phyloP scores from a whole-genome alignment of 495 filamentous ascomycete species.

The Aspergillus baeticus region DNA sequence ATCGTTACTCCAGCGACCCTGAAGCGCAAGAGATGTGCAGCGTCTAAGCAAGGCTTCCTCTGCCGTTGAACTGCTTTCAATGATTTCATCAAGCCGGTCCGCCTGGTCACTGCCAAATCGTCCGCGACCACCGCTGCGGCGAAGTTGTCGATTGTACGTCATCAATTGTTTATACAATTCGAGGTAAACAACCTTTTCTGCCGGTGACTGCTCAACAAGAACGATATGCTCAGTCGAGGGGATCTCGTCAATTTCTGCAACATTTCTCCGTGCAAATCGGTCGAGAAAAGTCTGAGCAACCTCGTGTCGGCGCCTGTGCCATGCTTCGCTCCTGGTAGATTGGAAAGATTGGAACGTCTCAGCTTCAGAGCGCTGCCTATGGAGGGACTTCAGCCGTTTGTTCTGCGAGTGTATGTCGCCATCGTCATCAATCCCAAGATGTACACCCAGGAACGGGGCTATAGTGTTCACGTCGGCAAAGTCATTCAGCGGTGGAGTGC shows the following conservation, averaged over 20 bases:
- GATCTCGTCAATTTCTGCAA: constrained; percentile 47
- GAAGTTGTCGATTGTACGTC: constrained; percentile 40
- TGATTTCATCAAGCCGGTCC: constrained; percentile 40
- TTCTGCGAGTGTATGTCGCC: constrained; percentile 38
- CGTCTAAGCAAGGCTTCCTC: constrained; percentile 50
- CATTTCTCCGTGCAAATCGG: constrained; percentile 52
- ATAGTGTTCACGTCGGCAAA: constrained; percentile 61
- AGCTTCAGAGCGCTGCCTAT: constrained; percentile 31
- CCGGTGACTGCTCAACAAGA: constrained; percentile 36
- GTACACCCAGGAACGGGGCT: constrained; percentile 52
- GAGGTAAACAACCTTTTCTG: constrained; percentile 46
- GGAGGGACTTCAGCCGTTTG: constrained; percentile 24
- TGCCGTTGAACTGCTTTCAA: constrained; percentile 37
- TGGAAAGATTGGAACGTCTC: constrained; percentile 49
- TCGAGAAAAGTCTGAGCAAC: constrained; percentile 54
- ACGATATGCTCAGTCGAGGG: constrained; percentile 32
- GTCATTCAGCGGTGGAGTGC: constrained; percentile 57
- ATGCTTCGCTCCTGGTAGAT: constrained; percentile 42
- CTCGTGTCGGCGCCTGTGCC: constrained; percentile 49
- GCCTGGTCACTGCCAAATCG: constrained; percentile 37
- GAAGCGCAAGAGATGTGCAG: constrained; percentile 32
- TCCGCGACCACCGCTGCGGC: constrained; percentile 26
- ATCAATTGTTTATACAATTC: constrained; percentile 45
- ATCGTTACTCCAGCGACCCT: constrained; percentile 7
- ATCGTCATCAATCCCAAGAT: constrained; percentile 55